These are phyloP conservation scores for Lathyrus sativus DNA, from an alignment of 306 rosid species.

Conservation along the genomic window DNA sequence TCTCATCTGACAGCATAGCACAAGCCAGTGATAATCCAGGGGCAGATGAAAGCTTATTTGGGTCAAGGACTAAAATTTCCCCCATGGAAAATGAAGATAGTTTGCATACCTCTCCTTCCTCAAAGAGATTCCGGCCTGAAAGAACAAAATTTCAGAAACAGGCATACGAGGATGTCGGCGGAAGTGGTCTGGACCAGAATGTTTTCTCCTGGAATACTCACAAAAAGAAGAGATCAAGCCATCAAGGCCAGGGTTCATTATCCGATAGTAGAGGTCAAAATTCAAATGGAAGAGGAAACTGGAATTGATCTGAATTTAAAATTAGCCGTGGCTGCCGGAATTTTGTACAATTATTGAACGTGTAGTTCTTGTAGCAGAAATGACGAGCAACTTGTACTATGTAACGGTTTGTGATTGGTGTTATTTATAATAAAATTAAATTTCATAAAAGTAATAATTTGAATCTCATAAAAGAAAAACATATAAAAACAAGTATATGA, in stretches of 20 bases:
- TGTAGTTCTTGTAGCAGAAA: slow-evolving; percentile 27
- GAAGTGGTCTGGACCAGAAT: slow-evolving; percentile 58
- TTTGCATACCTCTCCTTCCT: slow-evolving; percentile 45
- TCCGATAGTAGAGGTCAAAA: slow-evolving; percentile 68
- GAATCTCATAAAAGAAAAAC: no score
- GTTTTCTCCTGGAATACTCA: slow-evolving; percentile 83
- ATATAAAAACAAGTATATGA: no score
- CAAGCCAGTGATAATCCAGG: slow-evolving; percentile 44
- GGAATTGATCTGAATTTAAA: slow-evolving; percentile 51
- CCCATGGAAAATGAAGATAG: slow-evolving; percentile 56
- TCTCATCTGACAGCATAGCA: slow-evolving; percentile 51
- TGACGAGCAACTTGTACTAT: slow-evolving; percentile 21
- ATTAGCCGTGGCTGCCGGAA: slow-evolving; percentile 32
- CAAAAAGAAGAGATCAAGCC: slow-evolving; percentile 87
- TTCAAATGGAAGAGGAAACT: slow-evolving; percentile 72
- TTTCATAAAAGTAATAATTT: no score
- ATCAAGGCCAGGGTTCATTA: slow-evolving; percentile 52
- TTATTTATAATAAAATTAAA: no score
- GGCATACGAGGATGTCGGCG: slow-evolving; percentile 48
- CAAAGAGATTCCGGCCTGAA: slow-evolving; percentile 68
- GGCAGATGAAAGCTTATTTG: slow-evolving; percentile 53
- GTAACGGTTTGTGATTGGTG: background rate
- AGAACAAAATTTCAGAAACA: slow-evolving; percentile 49
- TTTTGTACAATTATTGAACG: slow-evolving; percentile 24
- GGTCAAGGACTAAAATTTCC: slow-evolving; percentile 45